phyloP scores from a whole-genome alignment of 371 early-diverging fungal genomes.

The Apophysomyces trapeziformis region DNA sequence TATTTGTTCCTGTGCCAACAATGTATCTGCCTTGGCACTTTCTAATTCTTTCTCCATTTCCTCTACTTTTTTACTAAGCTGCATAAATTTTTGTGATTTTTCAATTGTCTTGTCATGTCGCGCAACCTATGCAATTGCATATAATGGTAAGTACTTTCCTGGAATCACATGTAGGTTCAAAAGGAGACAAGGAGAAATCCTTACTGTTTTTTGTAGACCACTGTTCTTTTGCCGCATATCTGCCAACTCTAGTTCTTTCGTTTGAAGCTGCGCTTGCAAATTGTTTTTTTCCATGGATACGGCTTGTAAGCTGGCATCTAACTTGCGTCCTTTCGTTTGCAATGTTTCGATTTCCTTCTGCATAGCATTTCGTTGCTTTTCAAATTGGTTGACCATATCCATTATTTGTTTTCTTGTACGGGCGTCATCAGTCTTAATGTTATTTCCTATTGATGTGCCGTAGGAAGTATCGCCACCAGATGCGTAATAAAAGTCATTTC shows the following conservation, averaged over 20 bases:
- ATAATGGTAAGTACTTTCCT: background rate
- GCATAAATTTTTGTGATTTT: slow-evolving; percentile 30
- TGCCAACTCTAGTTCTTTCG: slow-evolving; percentile 41
- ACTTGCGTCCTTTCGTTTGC: slow-evolving; percentile 34
- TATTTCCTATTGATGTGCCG: slow-evolving; percentile 32
- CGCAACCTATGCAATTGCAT: slow-evolving; percentile 22
- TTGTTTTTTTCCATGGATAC: slow-evolving; percentile 30
- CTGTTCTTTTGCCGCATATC: slow-evolving; percentile 38
- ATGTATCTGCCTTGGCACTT: slow-evolving; percentile 8
- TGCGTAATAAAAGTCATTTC: slow-evolving; percentile 1
- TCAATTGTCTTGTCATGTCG: slow-evolving; percentile 31
- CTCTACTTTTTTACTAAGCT: slow-evolving; percentile 36
- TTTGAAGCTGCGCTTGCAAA: slow-evolving; percentile 20
- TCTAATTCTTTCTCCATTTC: slow-evolving; percentile 27
- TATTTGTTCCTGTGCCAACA: slow-evolving; percentile 14
- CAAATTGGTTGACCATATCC: slow-evolving; percentile 28
- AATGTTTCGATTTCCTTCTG: slow-evolving; percentile 46
- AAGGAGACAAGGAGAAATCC: slow-evolving; percentile 8
- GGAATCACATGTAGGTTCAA: background rate
- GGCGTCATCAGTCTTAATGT: slow-evolving; percentile 34
- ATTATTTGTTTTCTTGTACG: slow-evolving; percentile 18
- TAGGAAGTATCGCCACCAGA: slow-evolving; percentile 19
- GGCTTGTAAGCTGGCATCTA: slow-evolving; percentile 30
- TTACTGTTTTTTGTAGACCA: slow-evolving; percentile 38
- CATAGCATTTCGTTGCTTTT: slow-evolving; percentile 37